Conservation (phyloP, 495 filamentous ascomycete genomes). For the Astrocystis sublimbata region DNA sequence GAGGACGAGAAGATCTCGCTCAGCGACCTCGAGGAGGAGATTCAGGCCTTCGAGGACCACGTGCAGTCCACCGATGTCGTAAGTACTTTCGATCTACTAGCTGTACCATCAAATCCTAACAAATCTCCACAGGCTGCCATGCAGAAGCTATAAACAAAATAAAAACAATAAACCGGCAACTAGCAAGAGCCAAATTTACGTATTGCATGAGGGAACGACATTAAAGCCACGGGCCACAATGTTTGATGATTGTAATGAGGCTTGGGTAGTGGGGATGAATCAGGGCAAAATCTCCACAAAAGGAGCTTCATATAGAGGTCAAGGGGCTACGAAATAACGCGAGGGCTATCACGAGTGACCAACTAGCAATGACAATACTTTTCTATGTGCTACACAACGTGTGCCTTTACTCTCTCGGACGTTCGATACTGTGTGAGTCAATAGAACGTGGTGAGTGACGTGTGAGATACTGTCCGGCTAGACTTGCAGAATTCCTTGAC, state of each 20-base stretch:
- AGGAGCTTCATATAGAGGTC: slow-evolving; percentile 26
- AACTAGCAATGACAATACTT: slow-evolving; percentile 6
- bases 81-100: slow-evolving; percentile 35
- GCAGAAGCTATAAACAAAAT: slow-evolving; percentile 76
- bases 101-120: slow-evolving; percentile 7
- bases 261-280: slow-evolving; percentile 25
- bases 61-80: slow-evolving; percentile 94
- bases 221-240: slow-evolving; percentile 20
- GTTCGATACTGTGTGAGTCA: not conserved
- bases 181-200: slow-evolving; percentile 5
- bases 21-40: slow-evolving; percentile 82
- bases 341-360: slow-evolving; percentile 21
- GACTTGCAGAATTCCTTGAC: no score
- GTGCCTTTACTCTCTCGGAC: not conserved
- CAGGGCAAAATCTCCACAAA: slow-evolving; percentile 21
- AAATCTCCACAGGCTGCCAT: slow-evolving; percentile 63
- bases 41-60: slow-evolving; percentile 84
- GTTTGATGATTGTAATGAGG: slow-evolving; percentile 30
- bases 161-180: not conserved
- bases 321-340: slow-evolving; percentile 22
- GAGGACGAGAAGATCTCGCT: slow-evolving; percentile 95
- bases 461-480: no score
- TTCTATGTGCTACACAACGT: slow-evolving; percentile 2
- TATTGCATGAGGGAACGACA: slow-evolving; percentile 33
- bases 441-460: not conserved